Percentiles rank a stretch among this genome's conserved stretches.
Evolutionary conservation across 345 rosid species (phyloP).

Genomic region (Noccaea caerulescens): DNA sequence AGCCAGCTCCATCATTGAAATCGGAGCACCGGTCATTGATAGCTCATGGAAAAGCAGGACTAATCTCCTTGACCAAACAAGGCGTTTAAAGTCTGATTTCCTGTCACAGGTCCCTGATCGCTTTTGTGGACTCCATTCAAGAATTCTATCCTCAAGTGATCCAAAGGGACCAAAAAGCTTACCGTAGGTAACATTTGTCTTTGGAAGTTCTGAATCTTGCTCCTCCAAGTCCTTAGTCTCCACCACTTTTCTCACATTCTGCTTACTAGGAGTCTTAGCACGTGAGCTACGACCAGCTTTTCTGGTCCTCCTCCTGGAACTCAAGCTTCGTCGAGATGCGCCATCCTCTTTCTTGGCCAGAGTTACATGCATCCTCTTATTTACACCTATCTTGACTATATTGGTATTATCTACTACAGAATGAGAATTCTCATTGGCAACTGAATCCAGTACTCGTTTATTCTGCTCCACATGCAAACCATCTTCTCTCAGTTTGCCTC

Average conservation of each 20-base stretch:
- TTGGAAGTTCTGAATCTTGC: conserved; percentile 67
- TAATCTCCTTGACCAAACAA: conserved; percentile 97
- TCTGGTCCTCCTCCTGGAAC: conserved; percentile 58
- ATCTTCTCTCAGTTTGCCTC: conserved; percentile 51
- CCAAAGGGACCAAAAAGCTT: conserved; percentile 93
- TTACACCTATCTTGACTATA: conserved; percentile 46
- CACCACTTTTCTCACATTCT: conserved; percentile 46
- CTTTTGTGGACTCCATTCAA: conserved; percentile 92
- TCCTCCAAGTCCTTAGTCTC: conserved; percentile 51
- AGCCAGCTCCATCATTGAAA: conserved; percentile 96
- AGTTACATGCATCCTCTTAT: conserved; percentile 52
- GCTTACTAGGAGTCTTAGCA: conserved; percentile 51
- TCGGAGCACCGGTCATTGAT: conserved; percentile 99
- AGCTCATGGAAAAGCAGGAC: conserved; percentile 89
- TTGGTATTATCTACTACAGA: conserved; percentile 50
- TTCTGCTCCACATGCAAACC: conserved; percentile 45
- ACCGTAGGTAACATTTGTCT: conserved; percentile 67
- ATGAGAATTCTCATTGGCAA: conserved; percentile 54
- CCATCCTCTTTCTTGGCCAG: conserved; percentile 57
- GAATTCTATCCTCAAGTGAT: conserved; percentile 64
- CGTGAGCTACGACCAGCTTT: conserved; percentile 52
- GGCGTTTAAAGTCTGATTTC: conserved; percentile 85
- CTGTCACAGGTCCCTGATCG: conserved; percentile 95
- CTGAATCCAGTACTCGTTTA: conserved; percentile 54
- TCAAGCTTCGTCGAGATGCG: conserved; percentile 43